These are phyloP conservation scores for Calonectria naviculata DNA, from an alignment of 2,329 filamentous ascomycete genomes.

Conservation along the genomic window DNA sequence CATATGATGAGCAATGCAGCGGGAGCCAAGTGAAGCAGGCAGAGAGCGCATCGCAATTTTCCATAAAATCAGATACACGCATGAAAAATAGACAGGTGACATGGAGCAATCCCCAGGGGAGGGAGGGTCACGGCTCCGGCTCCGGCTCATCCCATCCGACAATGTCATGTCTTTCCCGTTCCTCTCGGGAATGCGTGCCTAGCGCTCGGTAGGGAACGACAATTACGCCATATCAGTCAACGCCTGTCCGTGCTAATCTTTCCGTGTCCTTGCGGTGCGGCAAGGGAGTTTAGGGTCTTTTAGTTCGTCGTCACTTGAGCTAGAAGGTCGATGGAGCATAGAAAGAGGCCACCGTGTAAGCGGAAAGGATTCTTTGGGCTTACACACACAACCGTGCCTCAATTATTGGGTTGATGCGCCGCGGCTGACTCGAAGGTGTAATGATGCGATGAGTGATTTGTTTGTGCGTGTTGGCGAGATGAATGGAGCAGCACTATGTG, in stretches of 20 bases:
- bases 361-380: not conserved
- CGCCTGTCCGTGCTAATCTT: not conserved
- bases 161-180: not conserved
- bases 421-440: not conserved
- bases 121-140: too few species aligned
- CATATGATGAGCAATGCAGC: not conserved
- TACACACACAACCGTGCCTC: not conserved
- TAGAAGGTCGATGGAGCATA: not conserved
- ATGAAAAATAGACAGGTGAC: not conserved
- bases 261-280: not conserved
- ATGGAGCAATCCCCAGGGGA: not conserved
- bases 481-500: constrained; percentile 6
- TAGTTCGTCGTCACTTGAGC: not conserved
- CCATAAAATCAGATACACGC: not conserved
- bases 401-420: not conserved
- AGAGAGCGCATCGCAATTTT: not conserved
- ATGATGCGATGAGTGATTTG: not conserved
- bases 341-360: not conserved
- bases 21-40: not conserved
- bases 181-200: not conserved
- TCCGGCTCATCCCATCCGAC: not conserved
- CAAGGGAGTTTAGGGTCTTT: not conserved
- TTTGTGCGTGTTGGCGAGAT: constrained; percentile 15
- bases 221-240: not conserved
- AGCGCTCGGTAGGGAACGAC: not conserved